A percentile compares a stretch with the other conserved stretches of the same genome.
Evolutionary conservation across 306 rosid genomes (phyloP).

Genomic region (Vicia sativa): DNA sequence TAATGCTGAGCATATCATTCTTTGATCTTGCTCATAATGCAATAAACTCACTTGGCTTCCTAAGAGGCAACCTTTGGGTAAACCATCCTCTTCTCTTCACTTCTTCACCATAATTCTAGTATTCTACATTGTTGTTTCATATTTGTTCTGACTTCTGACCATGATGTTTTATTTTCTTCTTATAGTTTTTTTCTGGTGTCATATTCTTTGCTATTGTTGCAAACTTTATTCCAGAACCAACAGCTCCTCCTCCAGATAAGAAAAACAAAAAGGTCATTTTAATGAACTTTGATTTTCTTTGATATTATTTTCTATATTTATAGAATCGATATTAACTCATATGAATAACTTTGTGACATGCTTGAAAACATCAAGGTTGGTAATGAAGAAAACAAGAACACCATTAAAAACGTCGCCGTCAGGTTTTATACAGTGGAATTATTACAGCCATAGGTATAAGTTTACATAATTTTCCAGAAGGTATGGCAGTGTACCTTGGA

Average conservation of each 20-base stretch:
- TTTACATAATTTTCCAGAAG: conserved; percentile 98
- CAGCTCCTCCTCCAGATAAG: conserved; percentile 68
- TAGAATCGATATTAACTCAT: conserved; percentile 36
- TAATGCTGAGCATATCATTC: conserved; percentile 94
- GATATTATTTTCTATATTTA: background rate
- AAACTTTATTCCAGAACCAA: conserved; percentile 81
- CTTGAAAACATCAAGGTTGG: conserved; percentile 58
- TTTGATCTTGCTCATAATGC: conserved; percentile 97
- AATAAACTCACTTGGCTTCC: conserved; percentile 85
- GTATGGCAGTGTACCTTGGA: conserved; percentile 98
- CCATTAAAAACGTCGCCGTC: conserved; percentile 84
- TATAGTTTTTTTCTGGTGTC: conserved; percentile 92
- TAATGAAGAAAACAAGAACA: conserved; percentile 73
- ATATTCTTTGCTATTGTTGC: conserved; percentile 79
- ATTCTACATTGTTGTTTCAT: conserved; percentile 5
- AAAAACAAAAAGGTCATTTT: conserved; percentile 62
- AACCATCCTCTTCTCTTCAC: conserved; percentile 29
- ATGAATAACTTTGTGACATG: conserved; percentile 39
- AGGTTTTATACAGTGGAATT: conserved; percentile 83
- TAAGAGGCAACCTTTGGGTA: conserved; percentile 94
- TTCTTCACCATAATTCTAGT: conserved; percentile 14
- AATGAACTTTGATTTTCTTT: conserved; percentile 12
- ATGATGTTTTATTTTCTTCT: conserved; percentile 39
- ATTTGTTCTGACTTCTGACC: conserved; percentile 18
- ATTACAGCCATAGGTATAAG: conserved; percentile 93